Conservation (phyloP, 768 basidiomycete genomes). For the Pulveroboletus ravenelii region DNA sequence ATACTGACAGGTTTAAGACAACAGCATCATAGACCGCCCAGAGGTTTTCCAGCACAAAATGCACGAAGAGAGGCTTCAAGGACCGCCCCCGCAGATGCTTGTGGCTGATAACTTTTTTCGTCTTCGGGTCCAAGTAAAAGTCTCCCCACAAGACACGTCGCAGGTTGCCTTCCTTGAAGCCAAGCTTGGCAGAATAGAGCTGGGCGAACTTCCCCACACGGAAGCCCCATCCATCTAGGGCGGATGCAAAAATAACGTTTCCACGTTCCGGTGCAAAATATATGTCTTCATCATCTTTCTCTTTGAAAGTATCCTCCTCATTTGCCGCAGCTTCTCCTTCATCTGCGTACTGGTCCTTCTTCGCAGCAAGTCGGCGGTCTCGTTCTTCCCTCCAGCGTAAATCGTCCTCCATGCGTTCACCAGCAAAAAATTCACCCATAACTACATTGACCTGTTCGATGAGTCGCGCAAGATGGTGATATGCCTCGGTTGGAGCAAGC, state of each 20-base stretch:
- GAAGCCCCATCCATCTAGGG: slow-evolving; percentile 98
- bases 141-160: slow-evolving; percentile 94
- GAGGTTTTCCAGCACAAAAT: slow-evolving; percentile 94
- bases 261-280: slow-evolving; percentile 96
- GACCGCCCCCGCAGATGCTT: slow-evolving; percentile 84
- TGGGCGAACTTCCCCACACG: slow-evolving; percentile 90
- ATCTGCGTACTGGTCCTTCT: slow-evolving; percentile 66
- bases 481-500: slow-evolving; percentile 85
- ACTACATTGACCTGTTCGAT: slow-evolving; percentile 98
- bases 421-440: slow-evolving; percentile 94
- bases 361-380: slow-evolving; percentile 71
- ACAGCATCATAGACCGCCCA: slow-evolving; percentile 97
- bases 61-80: slow-evolving; percentile 93
- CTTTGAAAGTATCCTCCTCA: slow-evolving; percentile 71
- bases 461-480: slow-evolving; percentile 87
- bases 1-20: slow-evolving; percentile 78
- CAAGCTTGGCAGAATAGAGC: slow-evolving; percentile 84
- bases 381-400: slow-evolving; percentile 90
- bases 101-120: slow-evolving; percentile 85
- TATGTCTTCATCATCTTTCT: slow-evolving; percentile 96
- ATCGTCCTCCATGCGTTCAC: slow-evolving; percentile 96
- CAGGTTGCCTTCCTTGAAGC: slow-evolving; percentile 84
- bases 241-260: slow-evolving; percentile 94
- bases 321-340: slow-evolving; percentile 58
- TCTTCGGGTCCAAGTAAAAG: slow-evolving; percentile 94